Conservation (phyloP, 192 early-diverging fungal species). For the Podila epigama region DNA sequence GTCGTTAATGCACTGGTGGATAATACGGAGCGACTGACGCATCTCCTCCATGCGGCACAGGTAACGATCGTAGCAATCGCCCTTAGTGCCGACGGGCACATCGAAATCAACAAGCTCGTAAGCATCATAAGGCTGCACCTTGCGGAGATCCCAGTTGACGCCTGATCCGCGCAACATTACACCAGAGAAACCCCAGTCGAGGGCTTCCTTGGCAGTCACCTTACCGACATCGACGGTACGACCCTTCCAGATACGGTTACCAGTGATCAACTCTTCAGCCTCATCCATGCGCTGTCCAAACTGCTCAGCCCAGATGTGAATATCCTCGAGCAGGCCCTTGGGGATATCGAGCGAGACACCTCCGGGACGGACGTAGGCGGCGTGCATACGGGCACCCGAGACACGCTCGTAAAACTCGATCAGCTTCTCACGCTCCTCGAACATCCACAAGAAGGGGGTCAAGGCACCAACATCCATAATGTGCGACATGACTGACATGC, state of each 20-base stretch:
- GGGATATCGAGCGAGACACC: slow-evolving; percentile 95
- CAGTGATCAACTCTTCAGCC: slow-evolving; percentile 91
- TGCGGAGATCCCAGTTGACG: slow-evolving; percentile 93
- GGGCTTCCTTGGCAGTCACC: slow-evolving; percentile 87
- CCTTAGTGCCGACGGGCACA: slow-evolving; percentile 93
- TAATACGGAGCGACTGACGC: slow-evolving; percentile 95
- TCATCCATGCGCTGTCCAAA: slow-evolving; percentile 92
- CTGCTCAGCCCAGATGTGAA: slow-evolving; percentile 92
- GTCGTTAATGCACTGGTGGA: slow-evolving; percentile 93
- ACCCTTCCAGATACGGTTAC: slow-evolving; percentile 94
- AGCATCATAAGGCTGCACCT: slow-evolving; percentile 93
- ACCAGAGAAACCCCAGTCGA: slow-evolving; percentile 93
- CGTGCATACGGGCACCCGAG: slow-evolving; percentile 97
- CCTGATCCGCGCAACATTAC: slow-evolving; percentile 96
- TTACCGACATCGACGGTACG: slow-evolving; percentile 88
- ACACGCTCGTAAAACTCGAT: slow-evolving; percentile 99
- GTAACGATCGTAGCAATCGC: slow-evolving; percentile 97
- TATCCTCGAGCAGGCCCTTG: slow-evolving; percentile 92
- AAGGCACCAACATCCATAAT: slow-evolving; percentile 98
- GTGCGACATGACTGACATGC: slow-evolving; percentile 96
- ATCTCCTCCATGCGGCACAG: slow-evolving; percentile 98
- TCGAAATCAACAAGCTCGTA: slow-evolving; percentile 97
- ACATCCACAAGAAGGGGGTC: slow-evolving; percentile 99
- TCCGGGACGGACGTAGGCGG: slow-evolving; percentile 95
- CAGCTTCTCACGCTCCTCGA: slow-evolving; percentile 98